Base-by-base conservation (phyloP, 2,329 filamentous ascomycete species). In the Pseudopyrenochaeta lycopersici region DNA sequence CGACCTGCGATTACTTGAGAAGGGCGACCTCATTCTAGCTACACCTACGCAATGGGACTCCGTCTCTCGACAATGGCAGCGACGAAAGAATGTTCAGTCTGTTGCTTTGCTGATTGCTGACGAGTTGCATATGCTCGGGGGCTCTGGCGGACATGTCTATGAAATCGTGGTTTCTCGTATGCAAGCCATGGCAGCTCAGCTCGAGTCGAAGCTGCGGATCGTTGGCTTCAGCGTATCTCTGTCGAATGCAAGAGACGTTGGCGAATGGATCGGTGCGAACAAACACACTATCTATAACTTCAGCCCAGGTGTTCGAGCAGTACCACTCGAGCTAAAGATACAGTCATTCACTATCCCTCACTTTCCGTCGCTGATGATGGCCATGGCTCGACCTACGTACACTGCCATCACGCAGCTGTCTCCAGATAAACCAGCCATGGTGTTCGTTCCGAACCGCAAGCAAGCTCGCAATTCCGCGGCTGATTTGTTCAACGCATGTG, bases 241-340 rank as follows among this genome's bases (percentile, higher is more conserved):
- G 18, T 89, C 95, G 4, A 98, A 97, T 72, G 93, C 94, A 44
- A 87, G 92, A 54, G 95, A 99, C 68, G 86, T 99, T 67, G 94
- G 94, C 46, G 95, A 97, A 77, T 99, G 95, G 95, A 92, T 99
- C 63, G 95, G 96, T 63, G 95, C 94, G 7, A 96, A 88, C 76
- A 98, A 97, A 81, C 95, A 99, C 74, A 96, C 95, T 43, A 97
- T 97, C 60, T 99, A 94, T 83, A 99, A 99, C 79, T 99, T 99
- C 80, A 97, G 92, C 67, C 95, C 95, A 2, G 90, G 94, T 69
- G 88, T 94, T 56, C 89, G 96, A 51, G 90, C 92, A 1, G 87
- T 97, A 15, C 93, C 94, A 18, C 81, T 99, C 29, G 94, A 98
- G 74, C 85, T 99, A 52, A 92, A 97, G 73, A 90, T 99, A 42